Evolutionary conservation across 345 rosid species (phyloP).

Genomic region (Iberis pinnata): DNA sequence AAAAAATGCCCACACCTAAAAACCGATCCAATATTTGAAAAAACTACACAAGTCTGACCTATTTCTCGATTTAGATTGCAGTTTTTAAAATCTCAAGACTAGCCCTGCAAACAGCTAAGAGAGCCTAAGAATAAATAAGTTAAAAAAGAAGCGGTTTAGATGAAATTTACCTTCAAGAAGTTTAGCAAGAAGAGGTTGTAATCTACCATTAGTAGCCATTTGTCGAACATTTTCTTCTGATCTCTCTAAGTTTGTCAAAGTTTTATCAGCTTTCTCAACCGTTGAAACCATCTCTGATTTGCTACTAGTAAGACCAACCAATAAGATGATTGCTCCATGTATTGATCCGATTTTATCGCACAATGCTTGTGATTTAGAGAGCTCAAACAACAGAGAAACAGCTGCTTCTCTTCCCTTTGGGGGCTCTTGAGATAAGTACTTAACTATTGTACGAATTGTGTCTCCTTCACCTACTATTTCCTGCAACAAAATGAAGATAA

Average conservation of each 20-base stretch:
- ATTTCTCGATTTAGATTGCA: too few species aligned
- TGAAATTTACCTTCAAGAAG: conserved; percentile 65
- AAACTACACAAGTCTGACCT: too few species aligned
- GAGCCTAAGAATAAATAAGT: too few species aligned
- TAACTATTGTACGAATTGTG: conserved; percentile 81
- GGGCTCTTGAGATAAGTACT: conserved; percentile 65
- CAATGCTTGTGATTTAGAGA: conserved; percentile 72
- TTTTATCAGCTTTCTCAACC: conserved; percentile 78
- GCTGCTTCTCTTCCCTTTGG: conserved; percentile 83
- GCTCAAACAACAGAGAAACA: conserved; percentile 76
- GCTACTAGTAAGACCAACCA: conserved; percentile 90
- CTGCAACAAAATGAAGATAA: conserved; percentile 36
- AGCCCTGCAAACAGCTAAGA: too few species aligned
- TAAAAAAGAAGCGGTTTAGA: background rate
- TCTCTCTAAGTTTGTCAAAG: conserved; percentile 67
- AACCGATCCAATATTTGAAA: too few species aligned
- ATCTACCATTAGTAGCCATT: conserved; percentile 87
- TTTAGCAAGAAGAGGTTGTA: conserved; percentile 73
- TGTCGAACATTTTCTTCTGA: conserved; percentile 76
- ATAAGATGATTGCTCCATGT: conserved; percentile 80
- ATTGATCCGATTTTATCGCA: conserved; percentile 87
- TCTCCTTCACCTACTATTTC: conserved; percentile 84
- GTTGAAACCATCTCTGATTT: conserved; percentile 72
- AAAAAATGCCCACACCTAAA: too few species aligned
- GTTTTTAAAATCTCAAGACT: too few species aligned